A percentile compares a stretch with the other conserved stretches of the same genome.
These are phyloP conservation scores for Trebouxia sp. DNA, from an alignment of 139 green algal genomes.

Conservation along the genomic window DNA sequence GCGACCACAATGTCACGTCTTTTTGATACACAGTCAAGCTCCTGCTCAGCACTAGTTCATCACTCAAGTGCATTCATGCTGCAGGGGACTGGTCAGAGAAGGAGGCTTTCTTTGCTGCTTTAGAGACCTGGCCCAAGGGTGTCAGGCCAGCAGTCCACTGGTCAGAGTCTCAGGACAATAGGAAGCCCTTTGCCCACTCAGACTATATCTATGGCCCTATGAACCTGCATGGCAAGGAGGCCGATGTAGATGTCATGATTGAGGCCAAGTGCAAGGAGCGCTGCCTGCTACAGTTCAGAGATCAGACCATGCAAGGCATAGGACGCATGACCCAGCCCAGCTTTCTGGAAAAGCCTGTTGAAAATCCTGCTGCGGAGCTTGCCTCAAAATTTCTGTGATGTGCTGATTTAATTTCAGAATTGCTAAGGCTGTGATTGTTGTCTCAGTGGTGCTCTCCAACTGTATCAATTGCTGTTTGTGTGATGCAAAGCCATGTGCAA, in stretches of 20 bases:
- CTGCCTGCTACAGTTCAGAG: conserved; percentile 57
- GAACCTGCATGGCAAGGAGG: conserved; percentile 57
- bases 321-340: too few relatives aligned
- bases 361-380: background rate
- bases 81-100: conserved; percentile 49
- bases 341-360: background rate
- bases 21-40: background rate
- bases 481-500: too few relatives aligned
- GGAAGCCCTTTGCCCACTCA: conserved; percentile 54
- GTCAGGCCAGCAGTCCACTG: conserved; percentile 69
- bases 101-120: conserved; percentile 52
- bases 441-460: too few relatives aligned
- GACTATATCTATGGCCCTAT: conserved; percentile 69
- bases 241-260: conserved; percentile 68
- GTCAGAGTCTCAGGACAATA: conserved; percentile 64
- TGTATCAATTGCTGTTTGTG: too few relatives aligned
- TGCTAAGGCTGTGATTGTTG: too few relatives aligned
- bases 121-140: conserved; percentile 61
- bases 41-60: background rate
- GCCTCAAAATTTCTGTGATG: background rate
- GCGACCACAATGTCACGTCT: too few relatives aligned
- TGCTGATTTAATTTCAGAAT: too few relatives aligned
- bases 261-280: conserved; percentile 76
- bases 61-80: too few relatives aligned
- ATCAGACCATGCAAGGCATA: conserved; percentile 20